phyloP scores from a whole-genome alignment of 1,284 basidiomycete genomes.

The Boletus smithii region DNA sequence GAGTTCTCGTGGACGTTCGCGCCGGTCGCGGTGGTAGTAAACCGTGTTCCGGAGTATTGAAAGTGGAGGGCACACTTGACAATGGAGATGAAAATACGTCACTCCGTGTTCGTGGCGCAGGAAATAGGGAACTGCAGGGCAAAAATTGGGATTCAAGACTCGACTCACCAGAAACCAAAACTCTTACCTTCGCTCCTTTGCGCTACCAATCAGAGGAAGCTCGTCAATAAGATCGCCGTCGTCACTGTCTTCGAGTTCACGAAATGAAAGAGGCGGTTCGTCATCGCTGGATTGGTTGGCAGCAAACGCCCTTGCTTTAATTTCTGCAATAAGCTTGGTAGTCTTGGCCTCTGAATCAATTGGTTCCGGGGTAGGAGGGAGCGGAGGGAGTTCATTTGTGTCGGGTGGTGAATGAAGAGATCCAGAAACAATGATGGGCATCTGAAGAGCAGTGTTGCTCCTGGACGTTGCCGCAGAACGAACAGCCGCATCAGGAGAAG shows the following conservation, averaged over 20 bases:
- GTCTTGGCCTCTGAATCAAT: conserved; percentile 50
- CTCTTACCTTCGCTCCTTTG: conserved; percentile 22
- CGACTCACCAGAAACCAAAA: neutral
- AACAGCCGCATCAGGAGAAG: too few relatives aligned
- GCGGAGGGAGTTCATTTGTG: conserved; percentile 22
- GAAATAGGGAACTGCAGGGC: conserved; percentile 7
- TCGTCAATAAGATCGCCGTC: conserved; percentile 40
- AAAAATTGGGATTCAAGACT: neutral
- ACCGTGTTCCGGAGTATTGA: neutral
- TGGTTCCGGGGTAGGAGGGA: conserved; percentile 40
- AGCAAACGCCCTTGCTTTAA: conserved; percentile 53
- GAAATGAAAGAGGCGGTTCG: conserved; percentile 38
- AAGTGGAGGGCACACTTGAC: conserved; percentile 22
- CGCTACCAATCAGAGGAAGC: conserved; percentile 16
- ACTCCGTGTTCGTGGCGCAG: neutral
- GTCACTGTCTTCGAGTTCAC: conserved; percentile 49
- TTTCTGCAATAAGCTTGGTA: conserved; percentile 55
- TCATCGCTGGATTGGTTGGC: conserved; percentile 43
- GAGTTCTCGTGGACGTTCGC: conserved; percentile 15
- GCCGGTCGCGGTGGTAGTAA: conserved; percentile 7
- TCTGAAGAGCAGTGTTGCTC: conserved; percentile 6
- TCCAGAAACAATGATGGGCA: conserved; percentile 16
- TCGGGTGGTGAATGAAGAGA: conserved; percentile 40
- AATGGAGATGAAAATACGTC: conserved; percentile 25
- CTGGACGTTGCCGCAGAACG: too few relatives aligned